phyloP scores from a whole-genome alignment of 176 grass and related monocot species.

The Avena atlantica region DNA sequence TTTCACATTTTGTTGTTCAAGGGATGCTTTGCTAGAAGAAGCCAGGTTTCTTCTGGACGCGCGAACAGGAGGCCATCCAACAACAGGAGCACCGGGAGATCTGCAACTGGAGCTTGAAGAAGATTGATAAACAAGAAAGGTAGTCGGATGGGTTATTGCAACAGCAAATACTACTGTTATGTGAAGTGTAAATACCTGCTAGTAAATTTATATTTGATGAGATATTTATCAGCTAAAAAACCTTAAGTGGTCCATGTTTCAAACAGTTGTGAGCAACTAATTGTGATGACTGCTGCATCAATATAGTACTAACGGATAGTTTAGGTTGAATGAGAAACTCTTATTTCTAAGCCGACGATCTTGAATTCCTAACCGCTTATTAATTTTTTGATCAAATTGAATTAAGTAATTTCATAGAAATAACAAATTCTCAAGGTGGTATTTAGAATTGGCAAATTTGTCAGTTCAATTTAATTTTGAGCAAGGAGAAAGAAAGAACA shows the following conservation, averaged over 20 bases:
- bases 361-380: not conserved
- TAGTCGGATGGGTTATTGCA: not conserved
- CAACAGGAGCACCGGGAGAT: conserved; percentile 55
- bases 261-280: not conserved
- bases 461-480: not conserved
- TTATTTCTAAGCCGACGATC: not conserved
- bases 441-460: not conserved
- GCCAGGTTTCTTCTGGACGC: conserved; percentile 87
- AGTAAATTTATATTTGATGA: not conserved
- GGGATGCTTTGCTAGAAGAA: conserved; percentile 43
- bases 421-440: not conserved
- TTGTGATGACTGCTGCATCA: not conserved
- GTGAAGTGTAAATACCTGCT: not conserved
- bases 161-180: not conserved
- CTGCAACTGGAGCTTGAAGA: conserved; percentile 35
- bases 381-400: not conserved
- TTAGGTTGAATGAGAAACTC: not conserved
- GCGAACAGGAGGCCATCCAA: conserved; percentile 88
- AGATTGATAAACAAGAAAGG: not conserved
- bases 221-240: not conserved
- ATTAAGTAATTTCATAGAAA: not conserved
- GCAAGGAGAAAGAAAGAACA: conserved; percentile 38
- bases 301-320: too few relatives aligned
- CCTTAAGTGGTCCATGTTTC: not conserved
- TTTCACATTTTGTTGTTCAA: conserved; percentile 46